A percentile compares a stretch with the other conserved stretches of the same genome.
phyloP scores from a whole-genome alignment of 495 filamentous ascomycete genomes.

The Aspergillus funiculosus region DNA sequence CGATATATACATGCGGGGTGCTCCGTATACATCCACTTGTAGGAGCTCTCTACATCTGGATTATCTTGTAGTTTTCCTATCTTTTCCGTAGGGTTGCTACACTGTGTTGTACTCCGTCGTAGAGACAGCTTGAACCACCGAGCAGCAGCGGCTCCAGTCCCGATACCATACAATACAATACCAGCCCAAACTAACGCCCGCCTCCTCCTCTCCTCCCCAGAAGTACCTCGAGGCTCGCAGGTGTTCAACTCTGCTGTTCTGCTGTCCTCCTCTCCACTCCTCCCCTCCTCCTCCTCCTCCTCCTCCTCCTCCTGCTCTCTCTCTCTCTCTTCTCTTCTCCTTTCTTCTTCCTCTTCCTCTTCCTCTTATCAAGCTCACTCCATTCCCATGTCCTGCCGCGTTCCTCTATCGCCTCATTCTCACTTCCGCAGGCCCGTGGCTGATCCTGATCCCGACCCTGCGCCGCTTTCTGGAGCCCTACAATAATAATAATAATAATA shows the following conservation, averaged over 20 bases:
- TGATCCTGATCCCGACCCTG: constrained; percentile 20
- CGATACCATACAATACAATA: constrained; percentile 9
- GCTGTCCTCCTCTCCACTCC: not conserved
- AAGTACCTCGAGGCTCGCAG: no score
- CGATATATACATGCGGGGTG: no score
- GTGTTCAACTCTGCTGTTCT: constrained; percentile 3
- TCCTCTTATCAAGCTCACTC: constrained; percentile 9
- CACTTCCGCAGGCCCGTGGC: constrained; percentile 17
- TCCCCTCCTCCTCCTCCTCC: constrained; percentile 17
- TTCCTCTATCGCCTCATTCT: constrained; percentile 14
- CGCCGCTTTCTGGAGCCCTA: constrained; percentile 21
- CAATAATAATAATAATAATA: no score
- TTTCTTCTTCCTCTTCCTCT: constrained; percentile 13
- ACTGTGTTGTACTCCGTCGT: not conserved
- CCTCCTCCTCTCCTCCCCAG: no score
- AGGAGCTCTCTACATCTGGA: no score
- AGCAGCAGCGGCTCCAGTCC: not conserved
- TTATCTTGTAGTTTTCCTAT: no score
- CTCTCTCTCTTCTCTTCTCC: constrained; percentile 15
- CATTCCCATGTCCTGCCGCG: constrained; percentile 14
- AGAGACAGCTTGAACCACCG: not conserved
- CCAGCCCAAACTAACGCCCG: no score
- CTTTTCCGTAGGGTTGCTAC: not conserved
- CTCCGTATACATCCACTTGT: no score
- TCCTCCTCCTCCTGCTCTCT: constrained; percentile 11